A percentile compares a stretch with the other conserved stretches of the same genome.
phyloP scores from a whole-genome alignment of 108 stramenopile genomes.

The Mayamaea pseudoterrestris region DNA sequence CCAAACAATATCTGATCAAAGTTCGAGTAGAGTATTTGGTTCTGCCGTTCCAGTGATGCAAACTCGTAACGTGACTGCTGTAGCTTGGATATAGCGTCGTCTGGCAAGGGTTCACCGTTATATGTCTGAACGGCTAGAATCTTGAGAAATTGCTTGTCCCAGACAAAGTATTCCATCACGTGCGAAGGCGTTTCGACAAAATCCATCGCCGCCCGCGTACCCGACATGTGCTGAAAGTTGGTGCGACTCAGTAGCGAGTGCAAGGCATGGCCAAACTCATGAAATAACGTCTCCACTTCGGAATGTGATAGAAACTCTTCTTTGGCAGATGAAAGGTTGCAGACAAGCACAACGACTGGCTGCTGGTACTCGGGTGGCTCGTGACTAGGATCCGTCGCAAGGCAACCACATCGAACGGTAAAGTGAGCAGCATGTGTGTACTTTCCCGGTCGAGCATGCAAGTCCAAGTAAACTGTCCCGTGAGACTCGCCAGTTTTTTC shows the following conservation, averaged over 20 bases:
- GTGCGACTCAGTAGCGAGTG: conserved; percentile 91
- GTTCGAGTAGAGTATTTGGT: conserved; percentile 59
- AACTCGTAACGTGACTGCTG: conserved; percentile 50
- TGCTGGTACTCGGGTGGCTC: conserved; percentile 44
- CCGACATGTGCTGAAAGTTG: conserved; percentile 90
- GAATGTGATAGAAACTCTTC: conserved; percentile 57
- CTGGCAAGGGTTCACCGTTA: conserved; percentile 48
- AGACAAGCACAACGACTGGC: conserved; percentile 87
- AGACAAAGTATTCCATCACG: conserved; percentile 69
- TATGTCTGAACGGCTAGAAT: conserved; percentile 37
- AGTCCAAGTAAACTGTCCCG: conserved; percentile 89
- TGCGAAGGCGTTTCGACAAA: conserved; percentile 86
- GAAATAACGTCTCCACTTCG: conserved; percentile 94
- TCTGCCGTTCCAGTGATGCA: conserved; percentile 60
- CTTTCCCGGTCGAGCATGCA: conserved; percentile 83
- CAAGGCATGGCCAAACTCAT: conserved; percentile 95
- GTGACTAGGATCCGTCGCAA: conserved; percentile 13
- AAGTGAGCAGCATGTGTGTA: conserved; percentile 95
- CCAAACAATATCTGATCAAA: conserved; percentile 82
- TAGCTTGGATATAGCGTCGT: conserved; percentile 29
- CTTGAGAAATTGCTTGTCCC: conserved; percentile 49
- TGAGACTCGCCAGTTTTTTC: conserved; percentile 28
- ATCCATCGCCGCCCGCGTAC: conserved; percentile 86
- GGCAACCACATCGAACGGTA: conserved; percentile 90
- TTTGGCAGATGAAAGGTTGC: conserved; percentile 54